Evolutionary conservation across 2,329 filamentous ascomycete species (phyloP), one percentile per base, ranked within the genome.

Genomic region (Colletotrichum trifolii): DNA sequence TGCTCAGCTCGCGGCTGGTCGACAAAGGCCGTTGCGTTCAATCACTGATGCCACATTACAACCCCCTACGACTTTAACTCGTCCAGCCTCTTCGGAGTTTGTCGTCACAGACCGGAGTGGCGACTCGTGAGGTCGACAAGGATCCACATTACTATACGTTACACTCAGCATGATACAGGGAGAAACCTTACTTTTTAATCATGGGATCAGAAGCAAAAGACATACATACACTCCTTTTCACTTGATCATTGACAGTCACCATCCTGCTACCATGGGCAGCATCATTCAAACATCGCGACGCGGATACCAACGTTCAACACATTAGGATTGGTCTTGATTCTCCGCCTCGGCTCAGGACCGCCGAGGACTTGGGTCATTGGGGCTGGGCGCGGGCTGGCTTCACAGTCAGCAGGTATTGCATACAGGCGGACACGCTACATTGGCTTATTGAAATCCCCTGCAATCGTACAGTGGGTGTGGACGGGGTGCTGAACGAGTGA

Each of bases 211-310:
- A 25, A 25, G 25, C 25, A 25, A 25, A 25, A 25, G 25, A 47
- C 58, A 57, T 17, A 25, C 35, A 54, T 56, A 34, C 61, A 11
- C 54, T 67, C 34, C 39, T 47, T 60, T 43, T 60, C 25, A 25
- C 25, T 39, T 47, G 52, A 63, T 43, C 46, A 58, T 48, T 46
- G 54, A 66, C 40, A 12, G 40, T 35, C 58, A 39, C 38, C 49
- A 36, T 25, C 50, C 54, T 64, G 64, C 66, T 58, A 67, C 55
- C 64, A 68, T 67, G 64, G 64, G 66, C 55, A 60, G 64, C 49
- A 25, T 35, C 48, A 25, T 25, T 59, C 64, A 17, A 43, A 39
- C 54, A 64, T 40, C 52, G 61, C 62, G 43, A 60, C 43, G 34
- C 61, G 52, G 62, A 61, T 54, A 56, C 59, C 64, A 58, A 36